Base-by-base conservation (phyloP, 2,329 filamentous ascomycete genomes). In the Aspergillus hiratsukae region DNA sequence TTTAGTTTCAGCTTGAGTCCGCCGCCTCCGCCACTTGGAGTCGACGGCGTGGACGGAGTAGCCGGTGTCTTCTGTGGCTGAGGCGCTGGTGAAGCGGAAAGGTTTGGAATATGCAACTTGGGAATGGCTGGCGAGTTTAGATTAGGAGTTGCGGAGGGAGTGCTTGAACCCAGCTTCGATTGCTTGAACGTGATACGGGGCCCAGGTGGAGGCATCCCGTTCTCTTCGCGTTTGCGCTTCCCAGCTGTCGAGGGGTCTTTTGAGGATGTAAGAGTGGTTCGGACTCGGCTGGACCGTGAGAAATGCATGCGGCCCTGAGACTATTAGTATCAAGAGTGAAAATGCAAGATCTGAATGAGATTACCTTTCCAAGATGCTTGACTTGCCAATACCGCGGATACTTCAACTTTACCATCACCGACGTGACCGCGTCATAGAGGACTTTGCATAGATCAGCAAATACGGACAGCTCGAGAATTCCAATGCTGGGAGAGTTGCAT, bases 341-440 rank as follows among this genome's bases (percentile, higher is more conserved):
- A 40, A 17, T 35, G 14, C 9, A 21, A 49, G 19, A 19, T 27
- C 19, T 17, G n/a, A 43, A 41, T 25, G 48, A 28, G 58, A 67
- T 64, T 65, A 78, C 82, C 63, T 80, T 78, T 53, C 83, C 83
- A 23, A 80, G 58, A 61, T 84, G 74, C 62, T 80, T 70, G 29
- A 78, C 78, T 54, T 72, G 77, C 81, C 82, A 87, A 65, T 83
- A 85, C 11, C 77, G 78, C 27, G 84, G 85, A 55, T 81, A 79
- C 57, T 76, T 78, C 52, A 87, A 64, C 9, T 64, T 72, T n/a
- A 85, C 73, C 21, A 75, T 70, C 28, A 80, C 74, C 21, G 75
- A 76, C 19, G 79, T 79, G n/a, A 76, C 67, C 8, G 81, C 72
- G 29, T 81, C 76, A 61, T 82, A 87, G 17, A 87, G 68, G 56